Conservation (phyloP, 371 early-diverging fungal species). For the Synchytrium microbalum region DNA sequence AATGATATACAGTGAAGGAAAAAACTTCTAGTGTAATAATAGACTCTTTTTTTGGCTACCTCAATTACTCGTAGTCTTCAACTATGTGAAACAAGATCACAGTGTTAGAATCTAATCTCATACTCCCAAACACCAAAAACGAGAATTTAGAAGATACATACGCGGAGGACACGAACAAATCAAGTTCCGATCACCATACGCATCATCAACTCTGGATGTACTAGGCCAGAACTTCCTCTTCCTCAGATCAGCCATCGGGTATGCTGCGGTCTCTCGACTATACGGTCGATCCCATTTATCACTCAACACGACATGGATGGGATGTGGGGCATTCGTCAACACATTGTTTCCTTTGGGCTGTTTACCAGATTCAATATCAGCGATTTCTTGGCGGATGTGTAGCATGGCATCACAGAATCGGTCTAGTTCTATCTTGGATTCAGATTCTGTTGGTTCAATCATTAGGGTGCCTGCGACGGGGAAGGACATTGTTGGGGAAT, state of each 20-base stretch:
- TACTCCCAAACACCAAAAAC: too few species aligned
- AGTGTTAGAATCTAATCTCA: too few species aligned
- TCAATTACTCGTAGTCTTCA: too few species aligned
- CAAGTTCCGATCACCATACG: slow-evolving; percentile 89
- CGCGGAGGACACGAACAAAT: slow-evolving; percentile 75
- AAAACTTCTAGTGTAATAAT: too few species aligned
- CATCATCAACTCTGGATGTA: slow-evolving; percentile 77
- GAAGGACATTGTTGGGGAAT: slow-evolving; percentile 98
- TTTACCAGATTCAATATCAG: slow-evolving; percentile 72
- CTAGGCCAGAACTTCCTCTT: slow-evolving; percentile 91
- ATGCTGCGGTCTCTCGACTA: slow-evolving; percentile 80
- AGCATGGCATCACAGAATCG: slow-evolving; percentile 97
- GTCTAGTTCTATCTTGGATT: slow-evolving; percentile 84
- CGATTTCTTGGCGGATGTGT: slow-evolving; percentile 83
- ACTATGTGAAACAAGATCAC: too few species aligned
- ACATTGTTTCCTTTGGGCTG: slow-evolving; percentile 77
- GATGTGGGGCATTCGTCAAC: slow-evolving; percentile 83
- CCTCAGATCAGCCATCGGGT: slow-evolving; percentile 71
- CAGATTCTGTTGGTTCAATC: slow-evolving; percentile 98
- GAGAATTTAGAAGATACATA: too few species aligned
- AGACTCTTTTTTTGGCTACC: too few species aligned
- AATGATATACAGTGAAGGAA: too few species aligned
- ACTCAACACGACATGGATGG: slow-evolving; percentile 60
- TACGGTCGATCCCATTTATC: slow-evolving; percentile 82
- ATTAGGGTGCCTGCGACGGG: slow-evolving; percentile 95